Evolutionary conservation across 176 grass and related monocot species (phyloP).

Genomic region (Rhynchospora pubera): DNA sequence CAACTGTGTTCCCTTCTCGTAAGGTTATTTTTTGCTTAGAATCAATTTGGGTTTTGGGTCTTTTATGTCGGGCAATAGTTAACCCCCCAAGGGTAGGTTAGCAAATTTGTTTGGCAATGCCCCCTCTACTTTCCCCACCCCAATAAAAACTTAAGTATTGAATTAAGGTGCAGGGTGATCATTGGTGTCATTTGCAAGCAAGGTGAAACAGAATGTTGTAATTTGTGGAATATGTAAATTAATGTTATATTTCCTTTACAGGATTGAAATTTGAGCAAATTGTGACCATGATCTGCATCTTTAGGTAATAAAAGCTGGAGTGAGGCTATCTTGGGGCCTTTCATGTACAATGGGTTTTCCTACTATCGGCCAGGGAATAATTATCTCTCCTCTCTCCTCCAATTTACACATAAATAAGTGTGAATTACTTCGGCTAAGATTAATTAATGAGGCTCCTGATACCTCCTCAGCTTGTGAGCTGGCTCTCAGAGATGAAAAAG

Average conservation of each 20-base stretch:
- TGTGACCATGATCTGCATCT: conserved; percentile 6
- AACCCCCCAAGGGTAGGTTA: neutral
- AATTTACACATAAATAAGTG: conserved; percentile 43
- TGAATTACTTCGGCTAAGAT: conserved; percentile 52
- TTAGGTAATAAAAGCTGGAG: conserved; percentile 68
- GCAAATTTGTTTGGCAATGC: neutral
- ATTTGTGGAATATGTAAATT: neutral
- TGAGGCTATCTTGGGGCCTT: conserved; percentile 84
- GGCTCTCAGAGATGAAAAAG: conserved; percentile 59
- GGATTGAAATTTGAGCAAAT: conserved; percentile 16
- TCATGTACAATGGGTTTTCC: conserved; percentile 57
- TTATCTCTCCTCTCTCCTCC: conserved; percentile 50
- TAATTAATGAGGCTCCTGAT: conserved; percentile 40
- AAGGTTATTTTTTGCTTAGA: conserved; percentile 36
- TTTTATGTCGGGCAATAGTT: neutral
- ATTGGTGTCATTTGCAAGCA: neutral
- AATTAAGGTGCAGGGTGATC: neutral
- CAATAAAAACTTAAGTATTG: neutral
- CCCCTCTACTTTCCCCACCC: no score
- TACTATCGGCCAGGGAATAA: conserved; percentile 36
- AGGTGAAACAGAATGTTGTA: neutral
- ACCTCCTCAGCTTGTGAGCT: conserved; percentile 36
- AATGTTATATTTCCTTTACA: neutral
- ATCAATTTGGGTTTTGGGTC: neutral
- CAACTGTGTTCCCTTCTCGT: conserved; percentile 50